These are phyloP conservation scores for Aspergillus ruber DNA, from an alignment of 2,329 filamentous ascomycete genomes.

Conservation along the genomic window DNA sequence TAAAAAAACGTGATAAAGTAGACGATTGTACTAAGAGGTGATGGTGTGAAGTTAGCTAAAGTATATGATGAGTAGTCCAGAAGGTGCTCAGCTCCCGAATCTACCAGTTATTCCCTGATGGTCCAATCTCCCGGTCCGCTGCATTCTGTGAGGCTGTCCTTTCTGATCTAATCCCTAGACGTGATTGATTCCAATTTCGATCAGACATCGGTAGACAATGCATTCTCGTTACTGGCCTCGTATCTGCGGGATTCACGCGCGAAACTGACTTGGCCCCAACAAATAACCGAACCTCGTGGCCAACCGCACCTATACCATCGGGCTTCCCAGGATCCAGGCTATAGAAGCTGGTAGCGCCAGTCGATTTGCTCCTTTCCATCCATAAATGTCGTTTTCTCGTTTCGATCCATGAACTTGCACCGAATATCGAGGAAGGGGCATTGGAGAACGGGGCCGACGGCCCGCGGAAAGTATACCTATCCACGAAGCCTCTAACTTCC, in stretches of 20 bases:
- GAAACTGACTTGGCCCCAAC: not conserved
- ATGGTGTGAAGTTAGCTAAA: too few species aligned
- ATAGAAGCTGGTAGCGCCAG: not conserved
- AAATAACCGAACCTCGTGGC: not conserved
- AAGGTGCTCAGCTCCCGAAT: too few species aligned
- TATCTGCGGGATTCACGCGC: not conserved
- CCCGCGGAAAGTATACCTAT: not conserved
- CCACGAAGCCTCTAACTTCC: not conserved
- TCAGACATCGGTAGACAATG: not conserved
- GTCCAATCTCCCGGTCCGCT: too few species aligned
- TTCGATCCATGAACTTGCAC: not conserved
- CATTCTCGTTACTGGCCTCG: not conserved
- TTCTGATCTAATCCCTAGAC: too few species aligned
- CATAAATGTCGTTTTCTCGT: not conserved
- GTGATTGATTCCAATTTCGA: too few species aligned
- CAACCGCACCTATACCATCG: not conserved
- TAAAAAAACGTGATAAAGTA: too few species aligned
- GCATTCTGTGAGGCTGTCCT: too few species aligned
- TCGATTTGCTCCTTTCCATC: not conserved
- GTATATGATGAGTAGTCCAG: too few species aligned
- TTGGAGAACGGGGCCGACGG: not conserved
- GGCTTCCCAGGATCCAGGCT: not conserved
- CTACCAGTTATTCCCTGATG: too few species aligned
- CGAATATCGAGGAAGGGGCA: not conserved
- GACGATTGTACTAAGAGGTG: too few species aligned